Conservation (phyloP, 108 stramenopile species). For the Cyclostephanos invisitatus region DNA sequence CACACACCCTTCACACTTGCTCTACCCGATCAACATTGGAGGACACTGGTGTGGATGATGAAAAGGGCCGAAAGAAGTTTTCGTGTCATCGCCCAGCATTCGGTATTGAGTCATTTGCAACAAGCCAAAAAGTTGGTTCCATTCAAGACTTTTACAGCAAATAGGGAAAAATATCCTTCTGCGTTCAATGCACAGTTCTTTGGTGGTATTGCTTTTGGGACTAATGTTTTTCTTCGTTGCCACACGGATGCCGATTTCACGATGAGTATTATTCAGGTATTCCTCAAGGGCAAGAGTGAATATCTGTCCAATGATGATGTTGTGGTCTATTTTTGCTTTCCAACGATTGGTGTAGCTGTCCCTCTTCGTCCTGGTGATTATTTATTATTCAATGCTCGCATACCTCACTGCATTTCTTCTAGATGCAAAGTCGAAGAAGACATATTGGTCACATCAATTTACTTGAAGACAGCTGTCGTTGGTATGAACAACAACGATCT, state of each 20-base stretch:
- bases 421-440: neutral
- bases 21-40: neutral
- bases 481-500: neutral
- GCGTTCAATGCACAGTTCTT: neutral
- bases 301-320: neutral
- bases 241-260: constrained; percentile 4
- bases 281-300: neutral
- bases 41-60: neutral
- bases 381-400: neutral
- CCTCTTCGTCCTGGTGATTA: neutral
- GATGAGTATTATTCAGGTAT: neutral
- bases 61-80: neutral
- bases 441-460: neutral
- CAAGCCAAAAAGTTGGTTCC: neutral
- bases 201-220: constrained; percentile 1
- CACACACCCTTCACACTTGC: neutral
- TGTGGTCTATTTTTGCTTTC: constrained; percentile 6
- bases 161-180: neutral
- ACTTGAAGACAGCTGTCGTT: neutral
- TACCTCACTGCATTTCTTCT: constrained; percentile 3
- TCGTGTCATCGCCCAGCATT: neutral
- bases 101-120: neutral
- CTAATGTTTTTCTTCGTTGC: constrained; percentile 1
- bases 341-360: neutral
- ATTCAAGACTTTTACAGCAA: neutral